Conservation (phyloP, 352 stramenopile genomes). For the Phytophthora fragariaefolia region DNA sequence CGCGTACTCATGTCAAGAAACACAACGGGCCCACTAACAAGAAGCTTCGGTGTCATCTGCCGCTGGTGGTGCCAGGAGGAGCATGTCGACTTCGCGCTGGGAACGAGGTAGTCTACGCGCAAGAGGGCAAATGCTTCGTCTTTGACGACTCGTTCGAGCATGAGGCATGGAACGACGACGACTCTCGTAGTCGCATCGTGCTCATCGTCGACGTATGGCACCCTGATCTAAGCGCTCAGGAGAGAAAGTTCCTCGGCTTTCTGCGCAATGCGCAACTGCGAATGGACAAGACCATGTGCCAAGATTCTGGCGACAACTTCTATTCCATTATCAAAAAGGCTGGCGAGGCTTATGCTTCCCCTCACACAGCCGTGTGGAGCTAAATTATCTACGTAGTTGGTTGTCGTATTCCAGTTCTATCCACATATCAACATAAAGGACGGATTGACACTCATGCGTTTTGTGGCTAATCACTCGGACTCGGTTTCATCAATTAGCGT, state of each 20-base stretch:
- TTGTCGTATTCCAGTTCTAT: constrained; percentile 17
- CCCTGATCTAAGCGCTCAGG: constrained; percentile 87
- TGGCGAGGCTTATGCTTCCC: constrained; percentile 41
- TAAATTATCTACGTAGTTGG: constrained; percentile 23
- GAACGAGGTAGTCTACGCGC: constrained; percentile 65
- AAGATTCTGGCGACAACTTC: constrained; percentile 62
- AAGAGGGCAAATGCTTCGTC: constrained; percentile 93
- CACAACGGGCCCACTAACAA: constrained; percentile 93
- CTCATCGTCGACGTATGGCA: constrained; percentile 97
- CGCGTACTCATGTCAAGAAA: constrained; percentile 77
- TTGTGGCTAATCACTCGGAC: constrained; percentile 25
- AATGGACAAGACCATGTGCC: constrained; percentile 56
- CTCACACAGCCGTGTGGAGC: constrained; percentile 56
- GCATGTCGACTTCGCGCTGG: constrained; percentile 77
- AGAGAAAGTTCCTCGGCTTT: constrained; percentile 91
- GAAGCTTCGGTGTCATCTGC: constrained; percentile 90
- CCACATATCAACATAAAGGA: constrained; percentile 22
- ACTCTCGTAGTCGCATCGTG: constrained; percentile 86
- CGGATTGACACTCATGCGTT: constrained; percentile 1
- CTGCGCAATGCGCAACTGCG: constrained; percentile 74
- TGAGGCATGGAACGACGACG: constrained; percentile 96
- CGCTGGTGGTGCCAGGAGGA: constrained; percentile 77
- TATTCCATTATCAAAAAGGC: constrained; percentile 75
- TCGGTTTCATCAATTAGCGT: constrained; percentile 38
- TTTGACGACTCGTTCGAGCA: constrained; percentile 99